Evolutionary conservation across 352 stramenopile genomes (phyloP).

Genomic region (Pseudoperonospora humuli): DNA sequence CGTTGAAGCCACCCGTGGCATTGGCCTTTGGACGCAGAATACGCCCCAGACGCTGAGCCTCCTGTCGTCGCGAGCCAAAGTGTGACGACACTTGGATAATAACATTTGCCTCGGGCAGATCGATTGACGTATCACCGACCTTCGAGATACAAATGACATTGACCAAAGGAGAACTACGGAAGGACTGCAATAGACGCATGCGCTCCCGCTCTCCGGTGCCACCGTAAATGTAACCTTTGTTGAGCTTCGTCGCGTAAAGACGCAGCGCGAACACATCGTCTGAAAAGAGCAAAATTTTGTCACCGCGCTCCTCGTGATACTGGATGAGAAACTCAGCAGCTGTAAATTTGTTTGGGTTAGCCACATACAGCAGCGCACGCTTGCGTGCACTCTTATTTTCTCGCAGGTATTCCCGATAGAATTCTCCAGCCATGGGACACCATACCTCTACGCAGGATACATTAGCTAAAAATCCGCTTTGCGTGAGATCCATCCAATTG

Average conservation of each 20-base stretch:
- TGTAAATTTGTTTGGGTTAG: conserved; percentile 98
- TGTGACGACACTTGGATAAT: conserved; percentile 99
- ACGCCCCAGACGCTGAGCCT: conserved; percentile 97
- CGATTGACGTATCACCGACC: conserved; percentile 99
- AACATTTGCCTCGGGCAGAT: conserved; percentile 99
- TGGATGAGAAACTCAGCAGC: conserved; percentile 93
- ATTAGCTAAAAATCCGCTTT: conserved; percentile 95
- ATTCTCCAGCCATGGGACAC: conserved; percentile 97
- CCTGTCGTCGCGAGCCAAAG: conserved; percentile 98
- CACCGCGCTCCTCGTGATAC: conserved; percentile 95
- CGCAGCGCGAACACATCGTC: conserved; percentile 97
- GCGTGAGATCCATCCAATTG: conserved; percentile 99
- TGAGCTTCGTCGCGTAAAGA: conserved; percentile 89
- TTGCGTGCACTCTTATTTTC: conserved; percentile 83
- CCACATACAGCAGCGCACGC: conserved; percentile 96
- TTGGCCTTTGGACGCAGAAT: conserved; percentile 97
- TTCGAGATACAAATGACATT: conserved; percentile 90
- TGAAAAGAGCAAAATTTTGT: conserved; percentile 99
- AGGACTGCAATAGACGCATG: conserved; percentile 81
- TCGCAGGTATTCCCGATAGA: conserved; percentile 91
- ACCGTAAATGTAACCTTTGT: conserved; percentile 94
- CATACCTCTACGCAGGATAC: conserved; percentile 98
- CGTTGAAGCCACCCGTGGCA: conserved; percentile 96
- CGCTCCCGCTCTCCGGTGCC: conserved; percentile 91
- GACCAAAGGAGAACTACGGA: conserved; percentile 75